phyloP scores from a whole-genome alignment of 2,329 filamentous ascomycete genomes.

The Stachybotrys elegans region DNA sequence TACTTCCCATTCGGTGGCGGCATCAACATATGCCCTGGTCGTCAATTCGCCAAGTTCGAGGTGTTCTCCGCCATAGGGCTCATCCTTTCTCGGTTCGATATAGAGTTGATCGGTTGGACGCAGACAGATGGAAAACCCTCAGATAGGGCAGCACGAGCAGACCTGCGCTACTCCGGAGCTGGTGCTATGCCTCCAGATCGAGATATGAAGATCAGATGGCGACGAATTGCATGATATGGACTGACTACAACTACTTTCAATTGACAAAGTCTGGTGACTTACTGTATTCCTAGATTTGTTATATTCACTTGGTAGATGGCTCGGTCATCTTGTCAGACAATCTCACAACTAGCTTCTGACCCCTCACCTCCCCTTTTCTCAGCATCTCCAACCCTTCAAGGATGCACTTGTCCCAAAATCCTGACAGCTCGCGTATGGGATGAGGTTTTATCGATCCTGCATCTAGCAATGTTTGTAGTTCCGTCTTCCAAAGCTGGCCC shows the following conservation, averaged over 20 bases:
- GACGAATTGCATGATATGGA: no score
- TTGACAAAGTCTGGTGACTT: no score
- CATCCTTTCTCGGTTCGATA: neutral
- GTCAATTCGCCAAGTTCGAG: neutral
- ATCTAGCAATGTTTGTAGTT: constrained; percentile 9
- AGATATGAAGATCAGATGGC: neutral
- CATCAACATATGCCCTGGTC: neutral
- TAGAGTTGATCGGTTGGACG: neutral
- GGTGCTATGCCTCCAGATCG: neutral
- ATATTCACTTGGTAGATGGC: no score
- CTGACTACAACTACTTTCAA: no score
- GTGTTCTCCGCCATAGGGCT: neutral
- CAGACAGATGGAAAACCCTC: neutral
- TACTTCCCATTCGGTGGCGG: neutral
- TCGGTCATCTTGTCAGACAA: no score
- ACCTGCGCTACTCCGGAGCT: neutral
- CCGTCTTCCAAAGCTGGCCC: constrained; percentile 6
- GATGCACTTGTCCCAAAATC: constrained; percentile 4
- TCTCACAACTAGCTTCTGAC: constrained; percentile 8
- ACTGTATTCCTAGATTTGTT: no score
- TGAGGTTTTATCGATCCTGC: constrained; percentile 2
- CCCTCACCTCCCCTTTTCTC: constrained; percentile 6
- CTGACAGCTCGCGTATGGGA: constrained; percentile 5
- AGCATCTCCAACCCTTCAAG: constrained; percentile 6
- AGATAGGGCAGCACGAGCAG: neutral